Percentiles rank a stretch among this genome's conserved stretches.
These are phyloP conservation scores for Penicillium oxalicum DNA, from an alignment of 2,329 filamentous ascomycete genomes.

Conservation along the genomic window DNA sequence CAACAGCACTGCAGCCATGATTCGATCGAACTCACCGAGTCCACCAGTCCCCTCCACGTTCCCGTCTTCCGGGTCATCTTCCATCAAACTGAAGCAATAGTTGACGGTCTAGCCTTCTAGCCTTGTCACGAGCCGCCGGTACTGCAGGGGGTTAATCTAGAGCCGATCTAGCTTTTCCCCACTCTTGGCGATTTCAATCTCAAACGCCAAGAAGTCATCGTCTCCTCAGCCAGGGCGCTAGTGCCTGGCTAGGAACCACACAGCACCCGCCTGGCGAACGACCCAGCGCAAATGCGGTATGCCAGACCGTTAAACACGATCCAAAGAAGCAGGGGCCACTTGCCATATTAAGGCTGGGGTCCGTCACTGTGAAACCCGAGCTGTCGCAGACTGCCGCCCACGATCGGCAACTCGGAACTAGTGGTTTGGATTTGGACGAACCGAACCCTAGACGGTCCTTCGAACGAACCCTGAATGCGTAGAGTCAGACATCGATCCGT, in stretches of 20 bases:
- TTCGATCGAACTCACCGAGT: neutral
- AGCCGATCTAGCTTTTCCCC: neutral
- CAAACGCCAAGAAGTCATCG: no score
- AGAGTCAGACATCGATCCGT: no score
- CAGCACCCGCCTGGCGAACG: no score
- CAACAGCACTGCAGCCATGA: no score
- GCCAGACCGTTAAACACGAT: slow-evolving; percentile 5
- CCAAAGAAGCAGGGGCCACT: slow-evolving; percentile 5
- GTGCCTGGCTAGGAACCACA: no score
- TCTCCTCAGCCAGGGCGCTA: no score
- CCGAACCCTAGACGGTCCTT: slow-evolving; percentile 1
- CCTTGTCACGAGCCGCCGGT: no score
- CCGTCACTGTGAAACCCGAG: slow-evolving; percentile 22
- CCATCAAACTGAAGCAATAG: no score
- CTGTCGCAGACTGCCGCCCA: slow-evolving; percentile 25
- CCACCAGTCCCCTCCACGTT: no score
- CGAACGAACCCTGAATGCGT: neutral
- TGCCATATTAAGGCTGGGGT: slow-evolving; percentile 2
- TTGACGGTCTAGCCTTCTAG: no score
- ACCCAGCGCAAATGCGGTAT: neutral
- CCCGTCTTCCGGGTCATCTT: no score
- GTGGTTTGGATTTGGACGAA: slow-evolving; percentile 6
- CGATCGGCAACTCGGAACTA: slow-evolving; percentile 16
- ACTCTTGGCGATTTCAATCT: neutral
- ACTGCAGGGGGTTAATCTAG: no score